Evolutionary conservation across 2,329 filamentous ascomycete species (phyloP), one percentile per base, ranked within the genome.

Genomic region (Colletotrichum sp.): DNA sequence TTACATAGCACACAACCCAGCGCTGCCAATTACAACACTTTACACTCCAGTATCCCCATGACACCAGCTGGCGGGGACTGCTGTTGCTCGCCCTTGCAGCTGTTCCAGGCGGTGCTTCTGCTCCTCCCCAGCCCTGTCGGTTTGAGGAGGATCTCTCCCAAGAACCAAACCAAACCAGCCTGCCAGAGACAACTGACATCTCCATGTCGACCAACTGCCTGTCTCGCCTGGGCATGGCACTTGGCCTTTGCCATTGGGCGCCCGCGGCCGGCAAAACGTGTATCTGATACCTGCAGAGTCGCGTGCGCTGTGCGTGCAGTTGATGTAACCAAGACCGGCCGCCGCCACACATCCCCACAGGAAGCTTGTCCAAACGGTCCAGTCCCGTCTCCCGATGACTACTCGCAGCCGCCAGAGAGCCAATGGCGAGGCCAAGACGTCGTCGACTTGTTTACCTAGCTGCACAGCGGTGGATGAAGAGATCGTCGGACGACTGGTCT

Each of bases 301-400:
- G 70, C 57, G 28, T 55, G 64, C 36, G 30, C 22, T 55, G 36
- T 39, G 63, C 36, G 36, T 24, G 55, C 57, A 32, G 24, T 36
- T 62, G 70, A 75, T 68, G 73, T 75, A 75, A 68, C 73, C 26
- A 68, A n/a, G 57, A 73, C 63, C 39, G 44, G 39, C 34, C 12
- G 22, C 55, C 55, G 63, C 73, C 63, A 73, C 32, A 30, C 30
- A 39, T 52, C 72, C 69, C 70, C 70, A 75, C 73, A 68, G 18
- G 72, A 73, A 73, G 70, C 73, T 73, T 75, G 73, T 75, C 73
- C 63, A 75, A 73, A 73, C 70, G 57, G 69, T 71, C 70, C 70
- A 75, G 73, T 73, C 73, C 73, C 64, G 57, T 68, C 64, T 55
- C 64, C 34, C 64, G 64, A 68, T 65, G 70, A 65, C 73, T 68